These are phyloP conservation scores for Saccharum spontaneum DNA, from an alignment of 176 grass and related monocot species.

Conservation along the genomic window DNA sequence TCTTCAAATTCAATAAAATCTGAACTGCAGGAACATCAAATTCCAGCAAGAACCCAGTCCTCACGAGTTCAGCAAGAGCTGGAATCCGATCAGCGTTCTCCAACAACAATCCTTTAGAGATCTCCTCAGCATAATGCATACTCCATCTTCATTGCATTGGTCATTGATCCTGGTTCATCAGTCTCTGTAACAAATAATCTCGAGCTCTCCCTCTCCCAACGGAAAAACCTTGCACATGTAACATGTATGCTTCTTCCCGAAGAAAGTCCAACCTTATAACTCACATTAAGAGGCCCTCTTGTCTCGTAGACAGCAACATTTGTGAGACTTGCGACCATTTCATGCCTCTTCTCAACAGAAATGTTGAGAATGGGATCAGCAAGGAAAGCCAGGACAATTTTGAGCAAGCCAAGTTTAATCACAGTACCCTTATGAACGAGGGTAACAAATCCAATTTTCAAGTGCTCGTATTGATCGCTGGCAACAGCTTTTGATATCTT, in stretches of 20 bases:
- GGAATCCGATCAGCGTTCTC: conserved; percentile 36
- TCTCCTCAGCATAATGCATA: conserved; percentile 41
- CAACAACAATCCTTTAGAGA: conserved; percentile 53
- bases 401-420: conserved; percentile 11
- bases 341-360: conserved; percentile 26
- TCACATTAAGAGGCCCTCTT: conserved; percentile 25
- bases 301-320: conserved; percentile 11
- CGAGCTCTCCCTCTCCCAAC: conserved; percentile 53
- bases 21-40: conserved; percentile 49
- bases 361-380: conserved; percentile 18
- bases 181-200: conserved; percentile 31
- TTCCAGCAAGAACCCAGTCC: conserved; percentile 41
- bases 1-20: conserved; percentile 54
- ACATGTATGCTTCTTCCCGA: conserved; percentile 10
- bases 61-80: conserved; percentile 46
- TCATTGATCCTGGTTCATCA: neutral
- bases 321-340: conserved; percentile 24
- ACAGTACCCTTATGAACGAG: neutral
- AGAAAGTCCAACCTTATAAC: conserved; percentile 27
- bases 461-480: conserved; percentile 19
- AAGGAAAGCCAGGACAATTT: conserved; percentile 22
- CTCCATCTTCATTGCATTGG: conserved; percentile 27
- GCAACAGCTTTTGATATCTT: conserved; percentile 25
- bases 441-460: neutral
- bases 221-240: conserved; percentile 26